Conservation (phyloP, 2,329 filamentous ascomycete genomes). For the Hypocreales sp. region DNA sequence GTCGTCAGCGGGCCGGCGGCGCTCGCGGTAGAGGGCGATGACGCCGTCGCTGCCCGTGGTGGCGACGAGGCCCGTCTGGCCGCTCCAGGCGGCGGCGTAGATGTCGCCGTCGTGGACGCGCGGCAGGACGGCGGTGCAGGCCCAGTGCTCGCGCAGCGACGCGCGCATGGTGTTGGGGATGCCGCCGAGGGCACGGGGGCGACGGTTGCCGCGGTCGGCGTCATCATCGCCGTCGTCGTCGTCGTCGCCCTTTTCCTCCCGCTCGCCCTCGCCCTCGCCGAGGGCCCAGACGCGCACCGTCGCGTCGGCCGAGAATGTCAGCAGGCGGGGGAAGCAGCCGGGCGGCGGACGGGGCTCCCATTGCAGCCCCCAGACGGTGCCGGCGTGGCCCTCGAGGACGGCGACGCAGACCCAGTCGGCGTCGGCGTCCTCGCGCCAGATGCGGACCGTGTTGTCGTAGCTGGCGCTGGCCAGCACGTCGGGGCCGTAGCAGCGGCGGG, state of each 20-base stretch:
- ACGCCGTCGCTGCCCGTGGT: constrained; percentile 79
- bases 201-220: constrained; percentile 14
- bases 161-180: constrained; percentile 86
- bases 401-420: constrained; percentile 84
- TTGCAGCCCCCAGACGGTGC: constrained; percentile 83
- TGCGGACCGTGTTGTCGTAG: constrained; percentile 80
- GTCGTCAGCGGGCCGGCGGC: constrained; percentile 2
- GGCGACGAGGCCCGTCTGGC: constrained; percentile 59
- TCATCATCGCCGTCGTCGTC: constrained; percentile 19
- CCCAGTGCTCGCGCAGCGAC: constrained; percentile 68
- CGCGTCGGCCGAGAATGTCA: constrained; percentile 75
- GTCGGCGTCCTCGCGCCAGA: constrained; percentile 84
- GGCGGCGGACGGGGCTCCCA: constrained; percentile 37
- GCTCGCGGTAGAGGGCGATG: constrained; percentile 65
- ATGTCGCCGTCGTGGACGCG: constrained; percentile 62
- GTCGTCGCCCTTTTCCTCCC: constrained; percentile 36
- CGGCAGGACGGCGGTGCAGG: constrained; percentile 61
- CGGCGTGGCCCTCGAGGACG: constrained; percentile 62
- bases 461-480: constrained; percentile 79
- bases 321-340: constrained; percentile 42
- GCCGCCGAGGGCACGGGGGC: constrained; percentile 33
- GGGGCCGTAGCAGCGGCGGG: constrained; percentile 32
- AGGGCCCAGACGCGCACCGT: constrained; percentile 69
- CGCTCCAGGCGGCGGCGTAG: constrained; percentile 78
- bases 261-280: too few species aligned